Conservation (phyloP, 441 rosid genomes). For the Bocquillonia castaneifolia region DNA sequence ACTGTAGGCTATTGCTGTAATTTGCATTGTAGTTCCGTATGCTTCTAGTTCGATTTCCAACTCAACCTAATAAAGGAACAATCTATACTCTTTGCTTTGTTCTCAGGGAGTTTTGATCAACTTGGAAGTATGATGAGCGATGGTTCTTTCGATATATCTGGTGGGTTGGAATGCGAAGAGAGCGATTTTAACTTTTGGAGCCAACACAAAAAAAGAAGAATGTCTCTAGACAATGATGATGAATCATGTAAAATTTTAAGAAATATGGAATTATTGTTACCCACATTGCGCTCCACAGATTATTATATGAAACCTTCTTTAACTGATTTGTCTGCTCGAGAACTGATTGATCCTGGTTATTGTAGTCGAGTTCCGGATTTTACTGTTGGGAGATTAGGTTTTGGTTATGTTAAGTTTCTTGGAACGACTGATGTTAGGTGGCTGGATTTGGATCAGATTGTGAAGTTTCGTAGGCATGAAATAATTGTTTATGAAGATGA, state of each 20-base stretch:
- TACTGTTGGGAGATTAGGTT: conserved; percentile 68
- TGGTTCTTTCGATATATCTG: conserved; percentile 18
- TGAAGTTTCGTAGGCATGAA: conserved; percentile 64
- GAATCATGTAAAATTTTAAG: conserved; percentile 21
- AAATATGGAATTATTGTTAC: conserved; percentile 44
- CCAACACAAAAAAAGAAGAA: conserved; percentile 49
- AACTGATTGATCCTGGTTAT: conserved; percentile 56
- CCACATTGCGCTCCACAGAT: conserved; percentile 44
- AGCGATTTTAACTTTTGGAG: conserved; percentile 27
- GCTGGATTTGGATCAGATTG: conserved; percentile 59
- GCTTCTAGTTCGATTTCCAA: not conserved
- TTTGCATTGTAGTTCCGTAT: not conserved
- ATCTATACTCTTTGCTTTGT: conserved; percentile 11
- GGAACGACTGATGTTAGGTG: conserved; percentile 80
- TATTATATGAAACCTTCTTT: conserved; percentile 66
- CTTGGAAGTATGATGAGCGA: conserved; percentile 9
- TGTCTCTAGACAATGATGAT: conserved; percentile 24
- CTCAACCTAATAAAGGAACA: not conserved
- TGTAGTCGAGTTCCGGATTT: conserved; percentile 67
- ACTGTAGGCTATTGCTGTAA: not conserved
- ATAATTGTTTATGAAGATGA: conserved; percentile 82
- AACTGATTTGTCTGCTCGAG: conserved; percentile 47
- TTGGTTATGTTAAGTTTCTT: conserved; percentile 60
- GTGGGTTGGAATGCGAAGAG: conserved; percentile 23
- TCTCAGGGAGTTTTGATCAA: conserved; percentile 37